phyloP scores from a whole-genome alignment of 164 flowering plant genomes.

The Santalum album region DNA sequence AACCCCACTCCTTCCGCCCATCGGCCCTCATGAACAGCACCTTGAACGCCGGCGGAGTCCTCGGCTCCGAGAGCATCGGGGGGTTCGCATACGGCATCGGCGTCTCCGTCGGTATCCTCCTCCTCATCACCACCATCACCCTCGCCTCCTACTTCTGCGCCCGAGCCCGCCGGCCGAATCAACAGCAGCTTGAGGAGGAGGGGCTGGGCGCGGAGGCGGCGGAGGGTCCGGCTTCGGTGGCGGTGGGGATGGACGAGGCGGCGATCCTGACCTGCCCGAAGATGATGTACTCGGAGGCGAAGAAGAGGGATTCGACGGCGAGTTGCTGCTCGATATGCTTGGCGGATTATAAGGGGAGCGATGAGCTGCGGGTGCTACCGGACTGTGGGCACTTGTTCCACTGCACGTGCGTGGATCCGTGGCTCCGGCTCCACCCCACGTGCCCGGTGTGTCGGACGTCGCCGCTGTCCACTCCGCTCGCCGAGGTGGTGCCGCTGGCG shows the following conservation, averaged over 20 bases:
- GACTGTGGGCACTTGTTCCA: constrained; percentile 14
- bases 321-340: constrained; percentile 12
- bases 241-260: constrained; percentile 11
- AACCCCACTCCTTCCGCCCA: background rate
- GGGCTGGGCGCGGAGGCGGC: background rate
- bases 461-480: background rate
- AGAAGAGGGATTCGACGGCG: background rate
- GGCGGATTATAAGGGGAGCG: constrained; percentile 5
- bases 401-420: constrained; percentile 3
- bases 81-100: background rate
- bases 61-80: background rate
- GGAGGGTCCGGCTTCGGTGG: constrained; percentile 4
- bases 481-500: background rate
- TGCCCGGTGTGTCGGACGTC: constrained; percentile 11
- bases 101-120: constrained; percentile 2
- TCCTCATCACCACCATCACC: constrained; percentile 7
- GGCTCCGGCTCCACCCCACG: constrained; percentile 8
- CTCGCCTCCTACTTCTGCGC: constrained; percentile 9
- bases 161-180: too few relatives aligned
- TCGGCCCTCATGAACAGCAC: background rate
- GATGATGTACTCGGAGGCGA: constrained; percentile 12
- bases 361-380: constrained; percentile 9
- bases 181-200: background rate
- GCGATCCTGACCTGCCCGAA: constrained; percentile 8
- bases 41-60: background rate